These are phyloP conservation scores for Chimonanthus salicifolius DNA, from an alignment of 164 flowering plant genomes.

Conservation along the genomic window DNA sequence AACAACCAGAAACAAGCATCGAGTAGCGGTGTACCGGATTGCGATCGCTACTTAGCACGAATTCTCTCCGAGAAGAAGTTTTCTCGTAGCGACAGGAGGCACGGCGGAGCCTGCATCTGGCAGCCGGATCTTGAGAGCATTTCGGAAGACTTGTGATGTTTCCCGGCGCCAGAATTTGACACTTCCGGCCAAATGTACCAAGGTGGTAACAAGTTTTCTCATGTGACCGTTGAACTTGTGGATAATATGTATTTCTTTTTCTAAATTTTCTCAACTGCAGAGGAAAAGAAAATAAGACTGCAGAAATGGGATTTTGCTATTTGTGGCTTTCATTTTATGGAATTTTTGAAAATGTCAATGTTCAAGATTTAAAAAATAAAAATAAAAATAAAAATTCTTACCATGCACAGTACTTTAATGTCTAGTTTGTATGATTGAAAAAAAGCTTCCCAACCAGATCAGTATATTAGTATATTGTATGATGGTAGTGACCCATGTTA, in stretches of 20 bases:
- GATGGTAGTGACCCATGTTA: too few species aligned
- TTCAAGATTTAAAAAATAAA: too few species aligned
- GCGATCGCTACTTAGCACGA: slow-evolving; percentile 16
- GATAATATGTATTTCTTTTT: slow-evolving; percentile 9
- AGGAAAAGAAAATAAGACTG: slow-evolving; percentile 17
- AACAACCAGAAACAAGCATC: background rate
- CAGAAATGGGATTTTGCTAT: slow-evolving; percentile 21
- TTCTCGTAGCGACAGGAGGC: slow-evolving; percentile 34
- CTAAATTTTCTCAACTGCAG: slow-evolving; percentile 3
- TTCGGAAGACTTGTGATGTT: slow-evolving; percentile 44
- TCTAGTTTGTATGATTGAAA: too few species aligned
- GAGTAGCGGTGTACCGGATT: background rate
- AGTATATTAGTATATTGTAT: too few species aligned
- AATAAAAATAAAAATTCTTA: too few species aligned
- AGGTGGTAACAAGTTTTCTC: background rate
- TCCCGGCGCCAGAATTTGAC: slow-evolving; percentile 17
- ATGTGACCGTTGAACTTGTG: slow-evolving; percentile 7
- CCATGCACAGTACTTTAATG: too few species aligned
- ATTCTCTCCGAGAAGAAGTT: slow-evolving; percentile 24
- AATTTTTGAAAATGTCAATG: background rate
- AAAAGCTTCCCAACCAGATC: background rate
- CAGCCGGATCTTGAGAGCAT: slow-evolving; percentile 72
- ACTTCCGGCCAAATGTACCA: background rate
- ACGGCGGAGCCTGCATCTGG: slow-evolving; percentile 45
- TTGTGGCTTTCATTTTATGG: background rate